Percentiles rank a stretch among this genome's conserved stretches.
These are phyloP conservation scores for Quercus bicolor DNA, from an alignment of 306 rosid species.

Conservation along the genomic window DNA sequence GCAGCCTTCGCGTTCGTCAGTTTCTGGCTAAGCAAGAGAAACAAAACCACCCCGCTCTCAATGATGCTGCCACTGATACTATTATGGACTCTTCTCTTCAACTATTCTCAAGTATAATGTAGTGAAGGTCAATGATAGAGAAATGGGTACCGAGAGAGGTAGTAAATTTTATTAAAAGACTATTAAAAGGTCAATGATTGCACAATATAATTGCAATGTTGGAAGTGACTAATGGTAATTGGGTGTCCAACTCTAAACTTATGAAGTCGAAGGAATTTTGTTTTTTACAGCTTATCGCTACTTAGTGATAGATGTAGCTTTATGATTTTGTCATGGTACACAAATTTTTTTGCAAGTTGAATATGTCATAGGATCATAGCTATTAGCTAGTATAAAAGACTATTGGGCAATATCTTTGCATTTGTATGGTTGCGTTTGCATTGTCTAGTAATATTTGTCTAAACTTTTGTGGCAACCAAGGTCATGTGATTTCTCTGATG, in stretches of 20 bases:
- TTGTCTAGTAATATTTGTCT: not conserved
- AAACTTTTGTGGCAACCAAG: slow-evolving; percentile 38
- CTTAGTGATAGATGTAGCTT: not conserved
- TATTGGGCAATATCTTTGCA: not conserved
- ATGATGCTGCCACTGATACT: slow-evolving; percentile 7
- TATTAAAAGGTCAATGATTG: too few species aligned
- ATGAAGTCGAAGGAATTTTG: not conserved
- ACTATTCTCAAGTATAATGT: slow-evolving; percentile 67
- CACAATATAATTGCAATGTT: not conserved
- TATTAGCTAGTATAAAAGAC: not conserved
- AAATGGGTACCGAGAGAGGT: not conserved
- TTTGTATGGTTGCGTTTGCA: not conserved
- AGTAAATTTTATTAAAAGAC: too few species aligned
- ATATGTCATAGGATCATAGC: not conserved
- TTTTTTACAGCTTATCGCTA: not conserved
- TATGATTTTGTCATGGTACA: not conserved
- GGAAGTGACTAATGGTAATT: not conserved
- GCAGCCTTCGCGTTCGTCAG: slow-evolving; percentile 14
- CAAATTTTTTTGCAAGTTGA: not conserved
- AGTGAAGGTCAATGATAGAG: slow-evolving; percentile 46
- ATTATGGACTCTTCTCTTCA: slow-evolving; percentile 21
- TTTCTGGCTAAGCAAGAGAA: slow-evolving; percentile 21
- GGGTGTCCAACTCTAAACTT: not conserved
- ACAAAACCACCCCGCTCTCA: slow-evolving; percentile 2
- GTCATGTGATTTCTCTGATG: slow-evolving; percentile 3